Conservation (phyloP, 345 rosid species). For the Erucastrum elatum region DNA sequence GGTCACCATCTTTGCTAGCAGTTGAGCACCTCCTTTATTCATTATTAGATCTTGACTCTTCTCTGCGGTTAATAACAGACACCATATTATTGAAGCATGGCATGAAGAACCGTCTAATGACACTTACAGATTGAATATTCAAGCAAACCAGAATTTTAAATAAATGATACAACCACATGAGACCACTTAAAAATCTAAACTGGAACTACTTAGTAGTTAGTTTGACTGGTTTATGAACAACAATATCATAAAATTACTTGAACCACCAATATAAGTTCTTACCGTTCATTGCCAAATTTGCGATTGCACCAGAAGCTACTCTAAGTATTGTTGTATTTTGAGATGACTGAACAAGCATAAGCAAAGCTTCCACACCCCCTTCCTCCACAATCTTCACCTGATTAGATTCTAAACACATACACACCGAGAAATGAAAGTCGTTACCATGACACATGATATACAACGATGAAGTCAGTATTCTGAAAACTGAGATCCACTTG, state of each 20-base stretch:
- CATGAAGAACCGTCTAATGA: slow-evolving; percentile 1
- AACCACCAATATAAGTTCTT: slow-evolving; percentile 23
- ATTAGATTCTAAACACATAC: slow-evolving; percentile 58
- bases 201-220: background rate
- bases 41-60: slow-evolving; percentile 79
- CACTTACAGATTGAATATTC: slow-evolving; percentile 8
- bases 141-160: slow-evolving; percentile 5
- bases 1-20: slow-evolving; percentile 68
- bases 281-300: slow-evolving; percentile 98
- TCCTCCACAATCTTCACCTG: slow-evolving; percentile 91
- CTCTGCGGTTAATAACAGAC: slow-evolving; percentile 44
- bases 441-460: background rate
- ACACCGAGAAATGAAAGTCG: slow-evolving; percentile 6
- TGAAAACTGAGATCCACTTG: background rate
- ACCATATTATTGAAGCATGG: background rate
- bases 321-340: slow-evolving; percentile 74
- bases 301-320: slow-evolving; percentile 97
- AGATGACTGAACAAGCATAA: slow-evolving; percentile 64
- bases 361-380: slow-evolving; percentile 90
- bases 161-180: slow-evolving; percentile 17
- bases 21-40: slow-evolving; percentile 83
- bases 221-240: background rate
- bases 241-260: slow-evolving; percentile 8
- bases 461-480: background rate
- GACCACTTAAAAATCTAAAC: background rate